These are phyloP conservation scores for Apiotrichum siamense DNA, from an alignment of 1,284 basidiomycete species.

Conservation along the genomic window DNA sequence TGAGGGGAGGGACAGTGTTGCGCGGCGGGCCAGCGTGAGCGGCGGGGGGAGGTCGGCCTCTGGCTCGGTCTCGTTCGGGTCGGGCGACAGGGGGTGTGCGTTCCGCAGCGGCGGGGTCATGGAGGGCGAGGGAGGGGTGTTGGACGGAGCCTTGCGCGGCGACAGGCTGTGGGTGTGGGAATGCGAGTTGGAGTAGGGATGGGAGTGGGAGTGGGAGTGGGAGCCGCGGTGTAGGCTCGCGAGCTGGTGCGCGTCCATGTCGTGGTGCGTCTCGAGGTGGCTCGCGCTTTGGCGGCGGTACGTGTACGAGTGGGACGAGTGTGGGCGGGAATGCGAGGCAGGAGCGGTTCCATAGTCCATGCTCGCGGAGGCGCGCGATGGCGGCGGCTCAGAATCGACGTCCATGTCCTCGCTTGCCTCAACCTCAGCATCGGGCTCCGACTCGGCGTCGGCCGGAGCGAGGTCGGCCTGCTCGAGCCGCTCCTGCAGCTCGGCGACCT, in stretches of 20 bases:
- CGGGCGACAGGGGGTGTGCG: slow-evolving; percentile 11
- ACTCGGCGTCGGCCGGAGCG: too few relatives aligned
- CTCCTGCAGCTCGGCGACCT: slow-evolving; percentile 28
- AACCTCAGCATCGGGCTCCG: too few relatives aligned
- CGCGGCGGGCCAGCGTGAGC: slow-evolving; percentile 22
- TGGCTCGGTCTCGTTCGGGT: slow-evolving; percentile 39
- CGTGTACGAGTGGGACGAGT: too few relatives aligned
- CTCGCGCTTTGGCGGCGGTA: too few relatives aligned
- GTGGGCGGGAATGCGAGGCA: too few relatives aligned
- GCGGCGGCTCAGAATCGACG: slow-evolving; percentile 1
- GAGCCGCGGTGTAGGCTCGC: background rate
- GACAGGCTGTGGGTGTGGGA: background rate
- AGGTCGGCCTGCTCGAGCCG: background rate
- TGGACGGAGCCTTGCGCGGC: slow-evolving; percentile 5
- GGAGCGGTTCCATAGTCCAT: too few relatives aligned
- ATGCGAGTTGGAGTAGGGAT: background rate
- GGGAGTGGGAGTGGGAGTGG: background rate
- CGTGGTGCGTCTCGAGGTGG: too few relatives aligned
- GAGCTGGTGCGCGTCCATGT: background rate
- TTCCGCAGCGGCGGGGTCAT: slow-evolving; percentile 16
- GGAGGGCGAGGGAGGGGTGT: slow-evolving; percentile 28
- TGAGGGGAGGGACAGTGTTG: too few relatives aligned
- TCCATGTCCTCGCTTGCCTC: slow-evolving; percentile 13
- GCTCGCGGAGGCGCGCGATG: background rate
- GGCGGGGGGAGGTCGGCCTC: slow-evolving; percentile 35